Evolutionary conservation across 1,284 basidiomycete genomes (phyloP).

Genomic region (Trametes sp.): DNA sequence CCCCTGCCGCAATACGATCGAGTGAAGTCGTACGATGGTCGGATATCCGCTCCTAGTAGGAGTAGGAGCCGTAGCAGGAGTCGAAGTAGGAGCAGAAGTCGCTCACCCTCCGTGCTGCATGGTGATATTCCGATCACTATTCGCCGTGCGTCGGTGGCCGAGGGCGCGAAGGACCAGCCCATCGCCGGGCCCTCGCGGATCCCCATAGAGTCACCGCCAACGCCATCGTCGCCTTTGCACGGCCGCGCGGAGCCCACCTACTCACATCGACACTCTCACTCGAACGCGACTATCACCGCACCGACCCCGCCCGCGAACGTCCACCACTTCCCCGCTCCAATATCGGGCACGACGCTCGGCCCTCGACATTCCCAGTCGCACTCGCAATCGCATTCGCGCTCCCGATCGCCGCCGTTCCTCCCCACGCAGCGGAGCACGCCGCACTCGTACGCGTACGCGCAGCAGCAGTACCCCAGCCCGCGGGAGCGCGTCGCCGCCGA

Average conservation of each 20-base stretch:
- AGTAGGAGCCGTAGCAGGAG: slow-evolving; percentile 14
- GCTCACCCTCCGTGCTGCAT: slow-evolving; percentile 10
- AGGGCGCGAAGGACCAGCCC: slow-evolving; percentile 14
- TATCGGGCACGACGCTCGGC: slow-evolving; percentile 22
- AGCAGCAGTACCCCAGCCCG: slow-evolving; percentile 28
- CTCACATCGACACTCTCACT: slow-evolving; percentile 43
- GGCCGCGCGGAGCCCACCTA: slow-evolving; percentile 16
- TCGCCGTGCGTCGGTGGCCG: slow-evolving; percentile 20
- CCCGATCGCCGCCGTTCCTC: slow-evolving; percentile 31
- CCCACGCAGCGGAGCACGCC: slow-evolving; percentile 20
- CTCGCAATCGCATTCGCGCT: slow-evolving; percentile 34
- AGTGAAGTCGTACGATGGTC: slow-evolving; percentile 9
- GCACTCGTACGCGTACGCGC: slow-evolving; percentile 24
- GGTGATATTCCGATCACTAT: slow-evolving; percentile 26
- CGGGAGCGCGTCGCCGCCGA: slow-evolving; percentile 44
- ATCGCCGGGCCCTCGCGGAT: slow-evolving; percentile 28
- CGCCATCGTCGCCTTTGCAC: slow-evolving; percentile 12
- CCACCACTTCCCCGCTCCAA: slow-evolving; percentile 24
- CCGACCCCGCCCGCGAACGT: slow-evolving; percentile 42
- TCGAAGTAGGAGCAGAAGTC: slow-evolving; percentile 20
- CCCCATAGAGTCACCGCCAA: slow-evolving; percentile 13
- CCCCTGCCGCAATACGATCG: slow-evolving; percentile 29
- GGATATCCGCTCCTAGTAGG: not conserved
- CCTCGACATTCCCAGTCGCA: slow-evolving; percentile 30
- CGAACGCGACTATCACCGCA: slow-evolving; percentile 46